These are phyloP conservation scores for Dalbergia cultrata DNA, from an alignment of 306 rosid genomes.

Conservation along the genomic window DNA sequence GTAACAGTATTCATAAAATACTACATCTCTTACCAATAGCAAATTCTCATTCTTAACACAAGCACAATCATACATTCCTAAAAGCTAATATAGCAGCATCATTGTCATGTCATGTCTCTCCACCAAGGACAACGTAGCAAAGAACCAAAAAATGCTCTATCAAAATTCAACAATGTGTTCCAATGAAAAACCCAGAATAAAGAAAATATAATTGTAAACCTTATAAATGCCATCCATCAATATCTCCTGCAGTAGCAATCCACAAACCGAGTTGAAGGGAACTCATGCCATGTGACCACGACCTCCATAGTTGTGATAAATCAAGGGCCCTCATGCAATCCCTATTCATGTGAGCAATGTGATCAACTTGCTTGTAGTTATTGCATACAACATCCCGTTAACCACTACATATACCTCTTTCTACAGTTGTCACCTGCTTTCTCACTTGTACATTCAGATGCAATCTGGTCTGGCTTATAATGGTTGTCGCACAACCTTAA, in stretches of 20 bases:
- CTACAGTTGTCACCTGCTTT: no score
- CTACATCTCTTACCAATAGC: conserved; percentile 19
- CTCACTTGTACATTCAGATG: no score
- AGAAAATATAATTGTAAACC: not conserved
- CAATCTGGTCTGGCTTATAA: conserved; percentile 97
- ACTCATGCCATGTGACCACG: conserved; percentile 98
- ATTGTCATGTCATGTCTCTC: conserved; percentile 18
- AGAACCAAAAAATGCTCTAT: not conserved
- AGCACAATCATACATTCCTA: conserved; percentile 33
- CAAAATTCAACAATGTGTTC: no score
- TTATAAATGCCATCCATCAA: conserved; percentile 29
- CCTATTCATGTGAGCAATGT: conserved; percentile 75
- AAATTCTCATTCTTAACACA: conserved; percentile 48
- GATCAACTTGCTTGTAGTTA: conserved; percentile 87
- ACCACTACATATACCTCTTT: conserved; percentile 65
- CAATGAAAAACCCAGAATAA: no score
- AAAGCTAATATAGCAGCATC: conserved; percentile 38
- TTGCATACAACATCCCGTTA: conserved; percentile 84
- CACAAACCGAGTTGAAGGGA: conserved; percentile 93
- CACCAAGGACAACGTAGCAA: conserved; percentile 40
- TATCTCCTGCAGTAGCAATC: conserved; percentile 93
- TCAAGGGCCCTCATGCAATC: conserved; percentile 96
- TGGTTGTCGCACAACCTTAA: conserved; percentile 94
- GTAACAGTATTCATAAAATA: conserved; percentile 20
- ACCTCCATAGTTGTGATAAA: conserved; percentile 96